phyloP scores from a whole-genome alignment of 805 yeast species.

The Cyberlindnera samutprakarnensis region DNA sequence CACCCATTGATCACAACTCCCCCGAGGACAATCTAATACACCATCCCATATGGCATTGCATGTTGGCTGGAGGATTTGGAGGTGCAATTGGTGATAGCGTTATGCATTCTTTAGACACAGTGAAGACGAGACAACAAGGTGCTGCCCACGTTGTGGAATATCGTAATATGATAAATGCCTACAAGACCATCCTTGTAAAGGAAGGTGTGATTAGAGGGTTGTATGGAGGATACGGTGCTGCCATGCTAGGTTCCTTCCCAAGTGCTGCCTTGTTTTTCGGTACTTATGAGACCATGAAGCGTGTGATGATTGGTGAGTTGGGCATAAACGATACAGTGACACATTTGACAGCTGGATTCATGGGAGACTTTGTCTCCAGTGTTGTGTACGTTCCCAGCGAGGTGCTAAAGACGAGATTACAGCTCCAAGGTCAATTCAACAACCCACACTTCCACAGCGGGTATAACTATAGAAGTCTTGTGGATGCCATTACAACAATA shows the following conservation, averaged over 20 bases:
- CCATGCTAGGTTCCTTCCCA: slow-evolving; percentile 88
- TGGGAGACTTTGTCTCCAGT: slow-evolving; percentile 91
- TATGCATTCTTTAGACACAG: slow-evolving; percentile 96
- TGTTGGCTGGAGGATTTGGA: slow-evolving; percentile 91
- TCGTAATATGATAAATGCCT: slow-evolving; percentile 68
- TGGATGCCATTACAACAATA: slow-evolving; percentile 64
- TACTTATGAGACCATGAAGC: slow-evolving; percentile 77
- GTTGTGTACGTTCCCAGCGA: slow-evolving; percentile 92
- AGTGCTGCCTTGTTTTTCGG: slow-evolving; percentile 92
- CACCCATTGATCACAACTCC: slow-evolving; percentile 9
- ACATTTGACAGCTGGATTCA: slow-evolving; percentile 76
- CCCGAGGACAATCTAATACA: neutral
- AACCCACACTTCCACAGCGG: slow-evolving; percentile 76
- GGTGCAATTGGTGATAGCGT: slow-evolving; percentile 87
- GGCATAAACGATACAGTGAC: slow-evolving; percentile 70
- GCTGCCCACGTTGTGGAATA: slow-evolving; percentile 64
- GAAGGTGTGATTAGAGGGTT: slow-evolving; percentile 84
- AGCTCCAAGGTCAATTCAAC: slow-evolving; percentile 82
- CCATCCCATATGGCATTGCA: slow-evolving; percentile 45
- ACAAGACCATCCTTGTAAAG: slow-evolving; percentile 61
- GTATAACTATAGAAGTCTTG: slow-evolving; percentile 73
- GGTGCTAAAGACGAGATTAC: slow-evolving; percentile 87
- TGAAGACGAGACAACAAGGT: slow-evolving; percentile 97
- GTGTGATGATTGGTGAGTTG: slow-evolving; percentile 56
- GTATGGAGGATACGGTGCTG: slow-evolving; percentile 90